These are phyloP conservation scores for Colletotrichum nymphaeae DNA, from an alignment of 2,329 filamentous ascomycete genomes.

Conservation along the genomic window DNA sequence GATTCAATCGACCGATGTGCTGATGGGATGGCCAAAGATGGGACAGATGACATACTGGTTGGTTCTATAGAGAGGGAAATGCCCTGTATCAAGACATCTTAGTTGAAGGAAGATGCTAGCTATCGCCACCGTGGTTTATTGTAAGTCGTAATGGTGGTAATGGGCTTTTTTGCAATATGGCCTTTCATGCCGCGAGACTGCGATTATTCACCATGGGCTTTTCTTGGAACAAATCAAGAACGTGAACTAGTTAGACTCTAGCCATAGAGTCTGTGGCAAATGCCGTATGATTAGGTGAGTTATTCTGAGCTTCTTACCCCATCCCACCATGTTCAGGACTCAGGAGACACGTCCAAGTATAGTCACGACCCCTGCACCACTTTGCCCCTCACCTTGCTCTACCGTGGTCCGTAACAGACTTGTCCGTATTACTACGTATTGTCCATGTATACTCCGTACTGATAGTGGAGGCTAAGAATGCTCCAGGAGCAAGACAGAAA, in stretches of 20 bases:
- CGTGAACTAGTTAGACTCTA: not conserved
- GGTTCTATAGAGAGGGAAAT: slow-evolving; percentile 5
- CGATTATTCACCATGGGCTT: not conserved
- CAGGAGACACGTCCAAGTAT: not conserved
- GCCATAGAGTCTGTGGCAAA: not conserved
- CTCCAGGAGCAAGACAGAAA: not conserved
- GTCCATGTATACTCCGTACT: no score
- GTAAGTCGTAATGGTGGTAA: not conserved
- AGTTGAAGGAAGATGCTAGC: not conserved
- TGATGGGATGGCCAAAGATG: slow-evolving; percentile 31
- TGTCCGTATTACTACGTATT: not conserved
- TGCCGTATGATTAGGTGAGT: not conserved
- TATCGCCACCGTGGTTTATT: not conserved
- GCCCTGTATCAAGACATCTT: not conserved
- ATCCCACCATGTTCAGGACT: not conserved
- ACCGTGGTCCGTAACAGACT: not conserved
- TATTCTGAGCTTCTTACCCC: not conserved
- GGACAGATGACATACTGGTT: slow-evolving; percentile 22
- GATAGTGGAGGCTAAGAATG: not conserved
- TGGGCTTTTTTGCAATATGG: not conserved
- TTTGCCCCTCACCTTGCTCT: not conserved
- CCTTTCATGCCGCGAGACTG: not conserved
- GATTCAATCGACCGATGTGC: slow-evolving; percentile 15
- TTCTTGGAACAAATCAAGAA: not conserved
- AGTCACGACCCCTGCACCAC: not conserved